phyloP scores from a whole-genome alignment of 1,284 basidiomycete genomes.

The Naganishia albida region DNA sequence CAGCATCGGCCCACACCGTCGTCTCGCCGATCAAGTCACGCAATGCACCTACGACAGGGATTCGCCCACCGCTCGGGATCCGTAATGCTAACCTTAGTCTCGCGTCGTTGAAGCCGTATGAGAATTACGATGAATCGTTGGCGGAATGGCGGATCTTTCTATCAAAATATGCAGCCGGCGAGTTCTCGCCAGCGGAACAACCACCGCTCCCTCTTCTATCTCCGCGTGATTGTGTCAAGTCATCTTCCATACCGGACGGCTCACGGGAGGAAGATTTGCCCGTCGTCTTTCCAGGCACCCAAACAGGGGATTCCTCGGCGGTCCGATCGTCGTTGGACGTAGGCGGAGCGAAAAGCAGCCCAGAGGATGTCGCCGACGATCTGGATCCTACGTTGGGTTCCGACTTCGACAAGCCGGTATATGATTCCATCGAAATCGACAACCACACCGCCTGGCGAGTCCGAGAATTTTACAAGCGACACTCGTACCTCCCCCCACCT shows the following conservation, averaged over 20 bases:
- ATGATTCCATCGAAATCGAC: slow-evolving; percentile 16
- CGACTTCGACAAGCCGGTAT: slow-evolving; percentile 20
- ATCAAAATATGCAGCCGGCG: slow-evolving; percentile 1
- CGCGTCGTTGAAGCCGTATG: background rate
- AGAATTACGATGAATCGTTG: background rate
- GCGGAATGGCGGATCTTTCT: slow-evolving; percentile 2
- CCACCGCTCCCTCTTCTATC: background rate
- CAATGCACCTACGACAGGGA: no score
- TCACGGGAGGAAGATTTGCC: background rate
- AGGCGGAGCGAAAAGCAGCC: background rate
- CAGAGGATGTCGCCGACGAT: background rate
- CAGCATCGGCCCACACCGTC: no score
- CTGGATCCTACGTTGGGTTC: background rate
- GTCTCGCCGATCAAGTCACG: no score
- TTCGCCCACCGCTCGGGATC: no score
- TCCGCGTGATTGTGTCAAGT: background rate
- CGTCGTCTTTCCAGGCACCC: background rate
- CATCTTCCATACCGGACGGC: background rate
- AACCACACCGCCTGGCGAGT: slow-evolving; percentile 8
- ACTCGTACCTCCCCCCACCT: slow-evolving; percentile 40
- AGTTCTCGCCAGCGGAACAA: slow-evolving; percentile 6
- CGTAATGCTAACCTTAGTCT: background rate
- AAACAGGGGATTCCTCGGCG: no score
- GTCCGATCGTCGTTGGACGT: no score
- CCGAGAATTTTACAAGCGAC: slow-evolving; percentile 34